phyloP scores from a whole-genome alignment of 2,329 filamentous ascomycete species.

The Botrytis fabae region DNA sequence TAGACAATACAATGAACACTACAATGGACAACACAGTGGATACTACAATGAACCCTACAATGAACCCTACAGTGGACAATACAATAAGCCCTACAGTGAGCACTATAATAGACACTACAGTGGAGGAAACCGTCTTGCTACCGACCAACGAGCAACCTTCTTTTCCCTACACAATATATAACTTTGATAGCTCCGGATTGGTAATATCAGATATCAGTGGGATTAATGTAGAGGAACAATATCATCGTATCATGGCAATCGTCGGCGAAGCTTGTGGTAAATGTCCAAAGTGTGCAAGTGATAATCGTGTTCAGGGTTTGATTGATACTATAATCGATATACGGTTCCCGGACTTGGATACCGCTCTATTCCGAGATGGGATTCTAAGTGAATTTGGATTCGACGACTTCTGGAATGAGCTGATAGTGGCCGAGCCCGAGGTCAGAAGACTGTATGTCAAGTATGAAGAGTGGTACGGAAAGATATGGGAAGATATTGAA shows the following conservation, averaged over 20 bases:
- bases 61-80: too few species aligned
- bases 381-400: neutral
- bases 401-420: neutral
- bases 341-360: neutral
- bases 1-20: too few species aligned
- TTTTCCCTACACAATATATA: neutral
- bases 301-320: neutral
- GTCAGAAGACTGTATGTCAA: neutral
- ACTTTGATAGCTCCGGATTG: neutral
- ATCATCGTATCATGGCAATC: neutral
- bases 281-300: neutral
- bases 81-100: neutral
- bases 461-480: neutral
- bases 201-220: neutral
- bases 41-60: too few species aligned
- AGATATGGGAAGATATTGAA: neutral
- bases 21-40: too few species aligned
- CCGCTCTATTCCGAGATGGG: neutral
- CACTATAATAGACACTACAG: neutral
- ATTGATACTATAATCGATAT: neutral
- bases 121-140: neutral
- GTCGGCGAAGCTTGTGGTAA: neutral
- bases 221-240: neutral
- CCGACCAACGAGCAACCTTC: neutral
- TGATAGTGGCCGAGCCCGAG: neutral